Percentiles rank a stretch among this genome's conserved stretches.
These are phyloP conservation scores for Penicillium verhagenii DNA, from an alignment of 495 filamentous ascomycete genomes.

Conservation along the genomic window DNA sequence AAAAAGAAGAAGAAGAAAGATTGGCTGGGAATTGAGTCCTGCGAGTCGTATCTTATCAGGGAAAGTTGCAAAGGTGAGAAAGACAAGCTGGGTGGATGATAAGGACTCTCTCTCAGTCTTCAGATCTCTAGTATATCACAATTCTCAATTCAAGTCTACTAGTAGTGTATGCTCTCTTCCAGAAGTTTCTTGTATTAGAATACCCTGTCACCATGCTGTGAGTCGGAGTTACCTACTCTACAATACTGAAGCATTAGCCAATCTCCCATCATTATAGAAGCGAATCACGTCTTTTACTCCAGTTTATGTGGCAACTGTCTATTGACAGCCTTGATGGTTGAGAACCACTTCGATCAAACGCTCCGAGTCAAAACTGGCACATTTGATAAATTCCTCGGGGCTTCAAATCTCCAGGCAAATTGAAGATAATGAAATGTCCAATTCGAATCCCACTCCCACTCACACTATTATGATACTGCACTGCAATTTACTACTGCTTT, in stretches of 20 bases:
- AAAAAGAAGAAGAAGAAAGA: too few relatives aligned
- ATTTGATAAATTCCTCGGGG: neutral
- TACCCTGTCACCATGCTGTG: too few relatives aligned
- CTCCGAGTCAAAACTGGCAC: neutral
- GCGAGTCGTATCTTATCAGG: neutral
- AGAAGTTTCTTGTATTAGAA: too few relatives aligned
- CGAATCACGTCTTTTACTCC: neutral
- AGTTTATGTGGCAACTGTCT: neutral
- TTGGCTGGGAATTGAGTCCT: neutral
- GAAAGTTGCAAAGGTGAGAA: neutral
- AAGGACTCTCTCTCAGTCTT: slow-evolving; percentile 64
- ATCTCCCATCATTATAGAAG: too few relatives aligned
- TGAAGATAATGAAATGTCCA: too few relatives aligned
- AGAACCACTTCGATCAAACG: neutral
- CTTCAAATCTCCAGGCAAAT: too few relatives aligned
- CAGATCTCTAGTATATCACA: slow-evolving; percentile 52
- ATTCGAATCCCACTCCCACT: too few relatives aligned
- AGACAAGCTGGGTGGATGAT: slow-evolving; percentile 32
- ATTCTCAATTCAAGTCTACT: too few relatives aligned
- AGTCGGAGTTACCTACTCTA: too few relatives aligned
- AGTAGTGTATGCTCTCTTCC: too few relatives aligned
- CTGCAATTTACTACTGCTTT: neutral
- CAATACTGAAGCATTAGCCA: too few relatives aligned
- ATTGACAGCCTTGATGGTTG: neutral
- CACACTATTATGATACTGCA: too few relatives aligned